Percentiles rank a stretch among this genome's conserved stretches.
phyloP scores from a whole-genome alignment of 208 protist species.

The Leishmania amazonensis region DNA sequence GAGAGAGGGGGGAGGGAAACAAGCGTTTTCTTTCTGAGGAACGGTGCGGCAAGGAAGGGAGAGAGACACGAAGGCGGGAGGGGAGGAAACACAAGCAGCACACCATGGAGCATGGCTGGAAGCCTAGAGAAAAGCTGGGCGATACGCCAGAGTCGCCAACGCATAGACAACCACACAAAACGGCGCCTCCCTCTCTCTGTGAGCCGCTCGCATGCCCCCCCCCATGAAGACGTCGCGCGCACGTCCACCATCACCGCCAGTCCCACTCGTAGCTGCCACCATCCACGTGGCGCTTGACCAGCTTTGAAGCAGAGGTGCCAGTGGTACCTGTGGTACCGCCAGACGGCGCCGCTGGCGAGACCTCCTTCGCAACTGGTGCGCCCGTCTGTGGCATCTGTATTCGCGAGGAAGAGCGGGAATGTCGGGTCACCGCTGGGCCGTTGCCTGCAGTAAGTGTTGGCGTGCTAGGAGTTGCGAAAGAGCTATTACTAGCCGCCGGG shows the following conservation, averaged over 20 bases:
- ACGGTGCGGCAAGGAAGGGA: neutral
- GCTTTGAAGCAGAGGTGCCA: constrained; percentile 11
- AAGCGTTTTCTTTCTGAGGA: neutral
- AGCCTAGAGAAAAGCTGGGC: neutral
- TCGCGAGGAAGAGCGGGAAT: constrained; percentile 20
- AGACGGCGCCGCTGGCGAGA: neutral
- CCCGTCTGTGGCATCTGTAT: constrained; percentile 9
- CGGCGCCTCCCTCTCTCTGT: neutral
- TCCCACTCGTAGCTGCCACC: constrained; percentile 59
- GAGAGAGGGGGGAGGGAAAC: neutral
- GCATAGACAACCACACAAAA: neutral
- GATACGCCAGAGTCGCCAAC: neutral
- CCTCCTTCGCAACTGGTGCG: neutral
- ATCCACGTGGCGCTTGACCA: constrained; percentile 42
- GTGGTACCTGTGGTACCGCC: neutral
- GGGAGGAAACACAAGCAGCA: neutral
- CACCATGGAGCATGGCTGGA: neutral
- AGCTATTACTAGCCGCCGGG: neutral
- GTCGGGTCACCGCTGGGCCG: neutral
- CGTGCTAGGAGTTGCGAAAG: neutral
- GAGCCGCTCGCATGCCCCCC: neutral
- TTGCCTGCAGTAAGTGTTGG: neutral
- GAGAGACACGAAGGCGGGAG: constrained; percentile 8
- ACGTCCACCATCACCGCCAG: constrained; percentile 26
- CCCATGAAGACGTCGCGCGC: neutral